Conservation (phyloP, 2,329 filamentous ascomycete species). For the Xylariaceae sp. region DNA sequence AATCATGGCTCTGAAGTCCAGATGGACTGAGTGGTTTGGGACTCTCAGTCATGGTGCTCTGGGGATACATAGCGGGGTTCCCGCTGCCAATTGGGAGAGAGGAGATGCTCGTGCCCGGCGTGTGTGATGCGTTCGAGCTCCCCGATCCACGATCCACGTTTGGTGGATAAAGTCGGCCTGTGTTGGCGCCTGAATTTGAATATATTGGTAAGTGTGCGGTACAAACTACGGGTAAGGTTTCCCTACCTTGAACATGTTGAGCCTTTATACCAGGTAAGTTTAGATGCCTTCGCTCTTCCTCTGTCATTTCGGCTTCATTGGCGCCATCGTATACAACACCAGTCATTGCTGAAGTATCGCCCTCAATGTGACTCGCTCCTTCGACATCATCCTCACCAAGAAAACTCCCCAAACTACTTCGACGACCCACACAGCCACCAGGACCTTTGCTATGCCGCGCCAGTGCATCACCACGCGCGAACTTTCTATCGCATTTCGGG, state of each 20-base stretch:
- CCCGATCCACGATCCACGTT: constrained; percentile 59
- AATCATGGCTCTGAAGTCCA: constrained; percentile 57
- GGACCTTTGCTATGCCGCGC: constrained; percentile 95
- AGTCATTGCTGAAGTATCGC: constrained; percentile 60
- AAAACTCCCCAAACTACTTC: constrained; percentile 83
- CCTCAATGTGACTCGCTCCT: constrained; percentile 50
- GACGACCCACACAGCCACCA: constrained; percentile 89
- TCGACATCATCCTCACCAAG: constrained; percentile 75
- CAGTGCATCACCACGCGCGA: constrained; percentile 91
- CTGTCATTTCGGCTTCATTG: constrained; percentile 64
- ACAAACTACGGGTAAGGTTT: constrained; percentile 52
- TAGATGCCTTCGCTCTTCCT: constrained; percentile 63
- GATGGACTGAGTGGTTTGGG: constrained; percentile 77
- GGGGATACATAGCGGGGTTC: constrained; percentile 64
- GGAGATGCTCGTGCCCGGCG: constrained; percentile 53
- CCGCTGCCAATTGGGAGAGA: constrained; percentile 50
- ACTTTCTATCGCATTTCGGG: constrained; percentile 90
- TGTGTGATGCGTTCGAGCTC: constrained; percentile 58
- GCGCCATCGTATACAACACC: constrained; percentile 58
- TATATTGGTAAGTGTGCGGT: constrained; percentile 75
- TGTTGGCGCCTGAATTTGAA: constrained; percentile 59
- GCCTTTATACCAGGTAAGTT: constrained; percentile 77
- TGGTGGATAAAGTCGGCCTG: constrained; percentile 65
- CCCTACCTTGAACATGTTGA: constrained; percentile 63
- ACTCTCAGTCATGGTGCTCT: constrained; percentile 79